Evolutionary conservation across 306 rosid species (phyloP), one percentile per base, ranked within the genome.

Genomic region (Mucuna pruriens): DNA sequence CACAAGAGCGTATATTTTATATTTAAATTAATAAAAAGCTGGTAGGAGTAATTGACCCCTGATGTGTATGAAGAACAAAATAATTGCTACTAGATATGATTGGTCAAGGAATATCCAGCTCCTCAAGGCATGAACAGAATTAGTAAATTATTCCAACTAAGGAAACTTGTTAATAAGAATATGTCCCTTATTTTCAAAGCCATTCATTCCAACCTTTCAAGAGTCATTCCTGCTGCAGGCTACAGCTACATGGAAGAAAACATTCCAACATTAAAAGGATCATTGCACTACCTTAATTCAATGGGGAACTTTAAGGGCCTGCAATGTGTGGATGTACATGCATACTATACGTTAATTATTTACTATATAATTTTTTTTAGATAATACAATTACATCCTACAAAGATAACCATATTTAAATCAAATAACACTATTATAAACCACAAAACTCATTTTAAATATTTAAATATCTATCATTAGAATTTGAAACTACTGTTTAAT

Each of bases 151-250:
- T 60, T 60, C 16, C 65, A 71, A 15, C 63, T 34, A 34, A 17
- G 23, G 62, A 44, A 9, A 38, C 62, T 19, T 31, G 44, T 31
- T 61, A 9, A 23, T 7, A 23, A 33, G 0, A 63, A 63, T 44
- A 6, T 60, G 16, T 80, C 10, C 57, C 26, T 25, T 52, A 36
- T 73, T 71, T 44, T 48, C 67, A 80, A 62, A 72, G 23, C 60
- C 80, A 81, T 51, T 63, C 80, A 81, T 51, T 63, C 45, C 61
- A 34, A 15, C 58, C 23, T 63, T 60, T 73, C 10, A 66, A 81
- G 51, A 54, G 76, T 7, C 64, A 54, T 82, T 74, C 16, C 44
- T 39, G 13, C 38, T 2, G 61, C 69, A 42, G 57, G 9, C 19
- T 57, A 29, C 36, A 22, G 2, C 19, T 17, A 15, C 15, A 3